A percentile compares a stretch with the other conserved stretches of the same genome.
These are phyloP conservation scores for Venturia effusa DNA, from an alignment of 2,329 filamentous ascomycete species.

Conservation along the genomic window DNA sequence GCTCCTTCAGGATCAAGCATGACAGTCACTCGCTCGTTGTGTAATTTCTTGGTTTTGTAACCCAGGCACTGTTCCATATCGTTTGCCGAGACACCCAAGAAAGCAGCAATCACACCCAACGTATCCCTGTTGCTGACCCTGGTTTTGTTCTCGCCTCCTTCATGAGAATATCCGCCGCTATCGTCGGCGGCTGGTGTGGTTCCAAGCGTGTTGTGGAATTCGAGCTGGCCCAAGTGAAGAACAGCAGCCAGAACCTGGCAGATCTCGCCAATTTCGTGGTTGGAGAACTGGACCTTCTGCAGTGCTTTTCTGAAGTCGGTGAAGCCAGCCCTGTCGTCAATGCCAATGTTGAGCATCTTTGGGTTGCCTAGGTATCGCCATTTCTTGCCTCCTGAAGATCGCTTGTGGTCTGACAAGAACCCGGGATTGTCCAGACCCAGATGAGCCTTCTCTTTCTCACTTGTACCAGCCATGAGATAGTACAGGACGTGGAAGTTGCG, in stretches of 20 bases:
- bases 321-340: conserved; percentile 92
- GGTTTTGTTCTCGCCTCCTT: conserved; percentile 77
- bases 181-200: conserved; percentile 77
- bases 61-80: conserved; percentile 82
- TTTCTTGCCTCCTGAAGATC: conserved; percentile 56
- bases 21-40: conserved; percentile 93
- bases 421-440: conserved; percentile 50
- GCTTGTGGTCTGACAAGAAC: conserved; percentile 33
- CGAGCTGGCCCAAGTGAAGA: conserved; percentile 93
- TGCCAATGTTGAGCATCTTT: conserved; percentile 91
- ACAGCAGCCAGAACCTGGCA: conserved; percentile 91
- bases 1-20: conserved; percentile 93
- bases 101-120: conserved; percentile 78
- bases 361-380: conserved; percentile 97
- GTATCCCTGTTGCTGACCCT: conserved; percentile 90
- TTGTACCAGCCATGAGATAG: conserved; percentile 88
- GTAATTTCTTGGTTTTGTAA: conserved; percentile 94
- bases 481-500: conserved; percentile 94
- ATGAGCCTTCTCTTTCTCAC: conserved; percentile 79
- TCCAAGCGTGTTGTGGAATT: conserved; percentile 73
- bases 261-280: conserved; percentile 89
- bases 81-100: conserved; percentile 71
- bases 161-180: conserved; percentile 91
- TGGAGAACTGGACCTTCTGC: conserved; percentile 85
- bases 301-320: conserved; percentile 95